Evolutionary conservation across 352 stramenopile species (phyloP).

Genomic region (Globisporangium apiculatum): DNA sequence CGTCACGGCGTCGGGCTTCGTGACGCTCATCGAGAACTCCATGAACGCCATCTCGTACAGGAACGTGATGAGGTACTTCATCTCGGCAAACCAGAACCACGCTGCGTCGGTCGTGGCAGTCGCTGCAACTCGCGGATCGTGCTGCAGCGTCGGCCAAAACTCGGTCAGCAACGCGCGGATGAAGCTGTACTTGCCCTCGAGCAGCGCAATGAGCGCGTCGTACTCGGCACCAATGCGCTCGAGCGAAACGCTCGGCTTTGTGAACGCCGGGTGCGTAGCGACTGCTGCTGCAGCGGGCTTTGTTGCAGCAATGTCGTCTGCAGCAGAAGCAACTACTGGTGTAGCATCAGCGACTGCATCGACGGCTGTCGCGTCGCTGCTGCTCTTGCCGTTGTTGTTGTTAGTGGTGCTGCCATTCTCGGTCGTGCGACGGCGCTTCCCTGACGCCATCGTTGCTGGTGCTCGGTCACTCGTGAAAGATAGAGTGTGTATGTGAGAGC

Average conservation of each 20-base stretch:
- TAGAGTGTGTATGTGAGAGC: too few relatives aligned
- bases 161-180: conserved; percentile 60
- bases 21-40: conserved; percentile 80
- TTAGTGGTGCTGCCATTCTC: conserved; percentile 12
- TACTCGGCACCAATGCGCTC: conserved; percentile 19
- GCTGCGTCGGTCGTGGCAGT: conserved; percentile 38
- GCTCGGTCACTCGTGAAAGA: neutral
- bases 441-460: conserved; percentile 21
- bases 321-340: neutral
- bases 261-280: neutral
- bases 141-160: conserved; percentile 61
- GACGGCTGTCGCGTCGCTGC: neutral
- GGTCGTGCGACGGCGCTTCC: conserved; percentile 25
- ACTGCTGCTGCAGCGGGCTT: neutral
- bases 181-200: conserved; percentile 41
- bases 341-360: neutral
- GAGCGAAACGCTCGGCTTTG: conserved; percentile 3
- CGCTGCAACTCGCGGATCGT: conserved; percentile 28
- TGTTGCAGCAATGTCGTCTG: neutral
- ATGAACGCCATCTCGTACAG: conserved; percentile 83
- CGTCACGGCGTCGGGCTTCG: conserved; percentile 70
- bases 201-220: conserved; percentile 16
- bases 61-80: conserved; percentile 77
- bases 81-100: conserved; percentile 83
- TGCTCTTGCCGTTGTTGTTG: neutral